Evolutionary conservation across 2,329 filamentous ascomycete species (phyloP).

Genomic region (Cercospora berteroae): DNA sequence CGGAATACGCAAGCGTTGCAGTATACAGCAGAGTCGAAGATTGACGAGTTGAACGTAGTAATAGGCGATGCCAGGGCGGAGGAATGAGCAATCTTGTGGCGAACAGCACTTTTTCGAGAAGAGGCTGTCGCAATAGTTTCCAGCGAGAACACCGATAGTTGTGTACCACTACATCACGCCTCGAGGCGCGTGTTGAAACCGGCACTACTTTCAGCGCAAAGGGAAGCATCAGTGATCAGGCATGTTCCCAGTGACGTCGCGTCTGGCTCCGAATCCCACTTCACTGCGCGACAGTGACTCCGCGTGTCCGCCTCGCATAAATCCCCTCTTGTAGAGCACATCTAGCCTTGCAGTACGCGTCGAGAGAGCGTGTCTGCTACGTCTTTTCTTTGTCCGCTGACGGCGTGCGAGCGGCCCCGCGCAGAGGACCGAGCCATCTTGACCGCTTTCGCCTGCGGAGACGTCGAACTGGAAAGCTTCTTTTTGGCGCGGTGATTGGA

Average conservation of each 20-base stretch:
- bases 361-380: not conserved
- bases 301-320: not conserved
- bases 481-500: constrained; percentile 4
- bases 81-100: not conserved
- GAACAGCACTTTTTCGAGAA: not conserved
- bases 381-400: not conserved
- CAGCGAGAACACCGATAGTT: not conserved
- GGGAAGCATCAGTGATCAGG: constrained; percentile 2
- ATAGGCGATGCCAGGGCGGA: constrained; percentile 22
- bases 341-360: not conserved
- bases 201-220: not conserved
- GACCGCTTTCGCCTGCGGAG: constrained; percentile 3
- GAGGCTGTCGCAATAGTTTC: not conserved
- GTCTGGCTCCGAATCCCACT: not conserved
- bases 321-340: not conserved
- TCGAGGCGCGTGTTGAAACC: not conserved
- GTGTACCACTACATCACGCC: constrained; percentile 3
- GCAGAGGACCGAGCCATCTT: not conserved
- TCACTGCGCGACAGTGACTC: not conserved
- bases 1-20: constrained; percentile 47
- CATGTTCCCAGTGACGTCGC: constrained; percentile 11
- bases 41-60: constrained; percentile 31
- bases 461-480: not conserved
- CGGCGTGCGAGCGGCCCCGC: not conserved
- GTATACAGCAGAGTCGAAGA: constrained; percentile 26